A percentile compares a stretch with the other conserved stretches of the same genome.
phyloP scores from a whole-genome alignment of 176 grass and related monocot genomes.

The Calamus simplicifolius region DNA sequence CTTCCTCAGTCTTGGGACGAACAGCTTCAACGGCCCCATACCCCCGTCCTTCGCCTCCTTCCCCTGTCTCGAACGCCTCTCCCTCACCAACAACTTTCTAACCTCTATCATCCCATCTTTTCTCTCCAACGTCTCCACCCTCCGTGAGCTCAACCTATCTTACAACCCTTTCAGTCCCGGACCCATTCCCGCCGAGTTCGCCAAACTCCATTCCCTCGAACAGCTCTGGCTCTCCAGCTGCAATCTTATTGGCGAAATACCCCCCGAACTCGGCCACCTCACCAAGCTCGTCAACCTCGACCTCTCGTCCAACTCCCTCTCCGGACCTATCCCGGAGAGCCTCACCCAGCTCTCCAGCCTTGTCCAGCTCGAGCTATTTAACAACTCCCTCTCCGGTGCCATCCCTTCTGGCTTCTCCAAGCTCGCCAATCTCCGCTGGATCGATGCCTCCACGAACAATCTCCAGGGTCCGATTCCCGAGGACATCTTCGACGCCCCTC shows the following conservation, averaged over 20 bases:
- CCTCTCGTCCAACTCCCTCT: slow-evolving; percentile 56
- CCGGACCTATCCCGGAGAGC: slow-evolving; percentile 37
- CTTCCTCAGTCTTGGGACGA: slow-evolving; percentile 37
- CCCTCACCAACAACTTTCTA: slow-evolving; percentile 63
- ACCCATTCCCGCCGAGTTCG: slow-evolving; percentile 35
- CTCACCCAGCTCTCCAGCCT: slow-evolving; percentile 30
- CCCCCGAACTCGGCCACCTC: slow-evolving; percentile 55
- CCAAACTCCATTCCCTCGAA: slow-evolving; percentile 34
- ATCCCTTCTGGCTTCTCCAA: slow-evolving; percentile 45
- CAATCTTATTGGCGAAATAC: slow-evolving; percentile 57
- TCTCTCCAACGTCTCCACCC: slow-evolving; percentile 34
- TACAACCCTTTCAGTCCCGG: slow-evolving; percentile 56
- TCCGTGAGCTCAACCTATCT: slow-evolving; percentile 75
- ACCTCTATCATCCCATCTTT: slow-evolving; percentile 44
- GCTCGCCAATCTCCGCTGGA: slow-evolving; percentile 23
- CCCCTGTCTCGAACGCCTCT: slow-evolving; percentile 38
- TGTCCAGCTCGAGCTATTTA: slow-evolving; percentile 69
- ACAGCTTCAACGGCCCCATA: slow-evolving; percentile 78
- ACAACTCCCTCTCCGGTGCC: slow-evolving; percentile 58
- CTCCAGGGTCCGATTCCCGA: slow-evolving; percentile 56
- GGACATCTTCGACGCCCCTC: slow-evolving; percentile 61
- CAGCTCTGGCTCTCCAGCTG: slow-evolving; percentile 63
- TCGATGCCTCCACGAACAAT: slow-evolving; percentile 59
- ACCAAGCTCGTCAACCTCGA: slow-evolving; percentile 58
- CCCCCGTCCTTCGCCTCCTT: slow-evolving; percentile 53